These are phyloP conservation scores for Hypoxylon sp. DNA, from an alignment of 2,329 filamentous ascomycete genomes.

Conservation along the genomic window DNA sequence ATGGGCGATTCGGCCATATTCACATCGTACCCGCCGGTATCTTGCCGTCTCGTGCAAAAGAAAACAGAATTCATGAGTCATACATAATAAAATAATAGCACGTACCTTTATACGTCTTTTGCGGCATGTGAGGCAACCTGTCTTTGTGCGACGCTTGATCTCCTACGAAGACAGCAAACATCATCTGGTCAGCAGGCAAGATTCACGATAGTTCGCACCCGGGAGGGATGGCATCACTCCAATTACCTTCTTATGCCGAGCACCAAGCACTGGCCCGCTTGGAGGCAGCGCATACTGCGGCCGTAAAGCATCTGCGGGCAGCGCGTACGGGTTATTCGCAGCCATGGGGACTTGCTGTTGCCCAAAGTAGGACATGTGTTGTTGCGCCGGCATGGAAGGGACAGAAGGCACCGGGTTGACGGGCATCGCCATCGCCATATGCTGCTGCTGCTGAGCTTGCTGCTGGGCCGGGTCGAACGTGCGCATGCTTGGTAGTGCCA, in stretches of 20 bases:
- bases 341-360: slow-evolving; percentile 48
- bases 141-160: slow-evolving; percentile 69
- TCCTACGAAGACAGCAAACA: slow-evolving; percentile 53
- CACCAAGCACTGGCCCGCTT: slow-evolving; percentile 57
- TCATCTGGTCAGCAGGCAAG: slow-evolving; percentile 40
- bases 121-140: slow-evolving; percentile 68
- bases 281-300: slow-evolving; percentile 57
- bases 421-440: slow-evolving; percentile 50
- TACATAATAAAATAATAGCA: slow-evolving; percentile 40
- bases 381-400: slow-evolving; percentile 48
- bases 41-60: not conserved
- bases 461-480: slow-evolving; percentile 51
- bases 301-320: slow-evolving; percentile 53
- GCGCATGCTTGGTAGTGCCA: slow-evolving; percentile 54
- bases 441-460: slow-evolving; percentile 44
- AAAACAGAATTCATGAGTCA: slow-evolving; percentile 14
- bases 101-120: slow-evolving; percentile 69
- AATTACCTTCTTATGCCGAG: slow-evolving; percentile 65
- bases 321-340: slow-evolving; percentile 50
- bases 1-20: not conserved
- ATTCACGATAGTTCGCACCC: slow-evolving; percentile 11
- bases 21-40: no score
- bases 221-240: slow-evolving; percentile 6
- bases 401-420: slow-evolving; percentile 49
- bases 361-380: slow-evolving; percentile 54